Evolutionary conservation across 345 rosid species (phyloP), one percentile per base, ranked within the genome.

Genomic region (Adansonia digitata): DNA sequence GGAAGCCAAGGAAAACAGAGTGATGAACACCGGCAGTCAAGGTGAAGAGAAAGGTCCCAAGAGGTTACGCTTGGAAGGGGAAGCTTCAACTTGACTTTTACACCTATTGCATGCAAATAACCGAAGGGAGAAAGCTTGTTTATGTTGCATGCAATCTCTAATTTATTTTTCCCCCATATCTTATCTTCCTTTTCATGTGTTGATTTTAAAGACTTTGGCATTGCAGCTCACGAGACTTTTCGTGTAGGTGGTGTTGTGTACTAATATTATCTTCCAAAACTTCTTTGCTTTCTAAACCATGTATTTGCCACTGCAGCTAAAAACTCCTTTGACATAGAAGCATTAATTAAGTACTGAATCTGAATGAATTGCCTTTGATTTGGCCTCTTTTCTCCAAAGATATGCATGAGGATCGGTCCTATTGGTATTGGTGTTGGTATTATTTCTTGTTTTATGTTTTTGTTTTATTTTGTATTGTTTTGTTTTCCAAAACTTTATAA

Each of bases 1-100:
- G 78, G 97, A 94, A 86, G 95, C 92, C 59, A 89, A 79, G 69
- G 97, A 92, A 71, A 86, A 77, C 79, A 87, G 79, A 77, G 18
- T 73, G 68, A 69, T 73, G 63, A 83, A 78, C 78, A 42, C 61
- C 60, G n/a, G 82, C 86, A 67, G 56, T 84, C 97, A 85, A 77
- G 81, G 78, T 26, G 97, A 90, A 73, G 95, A 91, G 83, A 91
- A 85, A 76, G 81, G 86, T 68, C 85, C 97, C 18, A 94, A 94
- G 83, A 88, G 97, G 81, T 85, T 92, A 80, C 91, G 98, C 52
- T 63, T 94, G 82, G 98, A 88, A 83, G 88, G 87, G 75, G 87
- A 86, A 77, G 83, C 92, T 62, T 86, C 83, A 20, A 85, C 85
- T 77, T 90, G 84, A 92, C 53, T 76, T 24, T 56, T 62, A 53